Conservation (phyloP, 2,329 filamentous ascomycete species). For the Xylogone sp. region DNA sequence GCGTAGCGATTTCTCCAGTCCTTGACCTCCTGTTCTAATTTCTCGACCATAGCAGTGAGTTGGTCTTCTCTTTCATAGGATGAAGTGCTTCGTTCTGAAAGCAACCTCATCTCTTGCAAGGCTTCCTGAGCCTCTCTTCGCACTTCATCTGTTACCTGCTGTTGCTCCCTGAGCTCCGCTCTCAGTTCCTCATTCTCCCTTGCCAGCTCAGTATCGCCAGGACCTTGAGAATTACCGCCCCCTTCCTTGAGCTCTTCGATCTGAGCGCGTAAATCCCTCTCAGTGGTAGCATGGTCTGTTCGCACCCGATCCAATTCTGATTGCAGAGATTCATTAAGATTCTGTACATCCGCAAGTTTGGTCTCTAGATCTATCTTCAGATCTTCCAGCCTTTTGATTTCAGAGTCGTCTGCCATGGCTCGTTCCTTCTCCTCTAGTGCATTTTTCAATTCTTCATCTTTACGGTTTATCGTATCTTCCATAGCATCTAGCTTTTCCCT, state of each 20-base stretch:
- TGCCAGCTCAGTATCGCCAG: conserved; percentile 49
- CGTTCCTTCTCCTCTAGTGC: conserved; percentile 55
- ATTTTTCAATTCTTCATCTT: conserved; percentile 65
- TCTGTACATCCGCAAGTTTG: conserved; percentile 70
- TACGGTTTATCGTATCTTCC: conserved; percentile 65
- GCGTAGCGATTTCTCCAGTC: conserved; percentile 91
- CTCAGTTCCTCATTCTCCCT: conserved; percentile 68
- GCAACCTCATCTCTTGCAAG: conserved; percentile 80
- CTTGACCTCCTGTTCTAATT: conserved; percentile 77
- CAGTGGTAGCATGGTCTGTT: conserved; percentile 61
- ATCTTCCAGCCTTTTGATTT: conserved; percentile 70
- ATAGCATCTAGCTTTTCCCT: conserved; percentile 69
- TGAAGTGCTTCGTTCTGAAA: conserved; percentile 76
- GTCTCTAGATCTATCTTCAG: conserved; percentile 64
- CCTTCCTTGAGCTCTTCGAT: conserved; percentile 49
- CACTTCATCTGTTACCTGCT: conserved; percentile 81
- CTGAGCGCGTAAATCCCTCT: conserved; percentile 60
- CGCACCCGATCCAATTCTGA: conserved; percentile 73
- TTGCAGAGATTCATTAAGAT: conserved; percentile 74
- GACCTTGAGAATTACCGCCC: conserved; percentile 19
- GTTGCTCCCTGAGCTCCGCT: conserved; percentile 65
- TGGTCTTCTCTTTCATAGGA: conserved; percentile 80
- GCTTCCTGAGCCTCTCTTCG: conserved; percentile 79
- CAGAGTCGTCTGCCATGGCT: conserved; percentile 47
- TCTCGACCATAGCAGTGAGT: conserved; percentile 69